These are phyloP conservation scores for Botrytis fragariae DNA, from an alignment of 2,329 filamentous ascomycete species.

Conservation along the genomic window DNA sequence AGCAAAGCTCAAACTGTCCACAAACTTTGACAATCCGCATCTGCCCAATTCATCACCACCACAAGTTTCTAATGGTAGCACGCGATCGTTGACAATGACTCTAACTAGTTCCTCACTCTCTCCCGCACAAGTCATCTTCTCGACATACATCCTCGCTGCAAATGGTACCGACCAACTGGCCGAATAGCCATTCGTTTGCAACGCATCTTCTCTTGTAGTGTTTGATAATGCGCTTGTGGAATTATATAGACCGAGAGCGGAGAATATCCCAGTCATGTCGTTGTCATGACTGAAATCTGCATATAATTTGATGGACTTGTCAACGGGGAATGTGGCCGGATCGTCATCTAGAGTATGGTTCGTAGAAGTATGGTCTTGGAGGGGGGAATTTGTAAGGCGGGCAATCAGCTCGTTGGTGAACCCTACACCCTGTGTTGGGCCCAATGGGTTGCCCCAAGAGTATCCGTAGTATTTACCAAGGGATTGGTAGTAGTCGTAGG, in stretches of 20 bases:
- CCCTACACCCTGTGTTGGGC: slow-evolving; percentile 81
- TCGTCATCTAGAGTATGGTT: slow-evolving; percentile 74
- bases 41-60: slow-evolving; percentile 66
- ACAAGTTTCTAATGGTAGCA: slow-evolving; percentile 70
- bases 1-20: slow-evolving; percentile 74
- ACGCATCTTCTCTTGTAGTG: slow-evolving; percentile 48
- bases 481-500: slow-evolving; percentile 78
- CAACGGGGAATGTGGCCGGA: slow-evolving; percentile 69
- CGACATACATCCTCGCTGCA: slow-evolving; percentile 75
- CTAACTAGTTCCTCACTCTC: slow-evolving; percentile 69
- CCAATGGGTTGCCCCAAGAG: slow-evolving; percentile 72
- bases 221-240: slow-evolving; percentile 54
- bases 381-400: slow-evolving; percentile 66
- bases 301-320: slow-evolving; percentile 58
- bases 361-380: slow-evolving; percentile 70
- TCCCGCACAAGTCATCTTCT: slow-evolving; percentile 71
- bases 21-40: slow-evolving; percentile 67
- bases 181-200: slow-evolving; percentile 64
- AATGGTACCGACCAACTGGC: slow-evolving; percentile 82
- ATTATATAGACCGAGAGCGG: slow-evolving; percentile 77
- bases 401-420: slow-evolving; percentile 86
- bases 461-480: slow-evolving; percentile 85
- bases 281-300: slow-evolving; percentile 94
- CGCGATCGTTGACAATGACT: slow-evolving; percentile 79
- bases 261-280: slow-evolving; percentile 73